These are phyloP conservation scores for Aspergillus sclerotialis DNA, from an alignment of 2,329 filamentous ascomycete species.

Conservation along the genomic window DNA sequence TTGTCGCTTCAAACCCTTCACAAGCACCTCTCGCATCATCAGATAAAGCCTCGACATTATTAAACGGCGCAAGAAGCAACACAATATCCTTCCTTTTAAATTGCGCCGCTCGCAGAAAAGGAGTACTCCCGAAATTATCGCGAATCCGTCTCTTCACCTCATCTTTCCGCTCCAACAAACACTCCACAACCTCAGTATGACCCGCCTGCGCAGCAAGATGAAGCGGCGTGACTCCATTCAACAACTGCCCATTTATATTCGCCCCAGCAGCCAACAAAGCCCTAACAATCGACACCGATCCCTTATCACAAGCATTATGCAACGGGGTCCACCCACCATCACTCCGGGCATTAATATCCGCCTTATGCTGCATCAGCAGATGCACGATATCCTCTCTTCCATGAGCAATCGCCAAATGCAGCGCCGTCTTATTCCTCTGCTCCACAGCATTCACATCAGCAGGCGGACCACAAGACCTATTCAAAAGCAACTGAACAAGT, in stretches of 20 bases:
- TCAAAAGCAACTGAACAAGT: constrained; percentile 44
- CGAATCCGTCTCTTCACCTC: constrained; percentile 25
- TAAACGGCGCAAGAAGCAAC: constrained; percentile 28
- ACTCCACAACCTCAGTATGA: constrained; percentile 29
- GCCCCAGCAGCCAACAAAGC: constrained; percentile 35
- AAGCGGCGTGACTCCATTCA: constrained; percentile 33
- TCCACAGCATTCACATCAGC: constrained; percentile 40
- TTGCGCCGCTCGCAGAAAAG: constrained; percentile 34
- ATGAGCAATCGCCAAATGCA: constrained; percentile 45
- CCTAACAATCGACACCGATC: constrained; percentile 38
- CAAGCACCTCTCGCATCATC: constrained; percentile 40
- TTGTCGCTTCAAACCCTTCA: constrained; percentile 44
- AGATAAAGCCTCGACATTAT: constrained; percentile 28
- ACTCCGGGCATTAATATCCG: constrained; percentile 41
- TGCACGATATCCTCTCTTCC: constrained; percentile 30
- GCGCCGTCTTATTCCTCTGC: constrained; percentile 36
- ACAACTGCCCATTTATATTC: constrained; percentile 30
- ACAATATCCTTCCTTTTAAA: constrained; percentile 33
- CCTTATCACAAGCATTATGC: constrained; percentile 48
- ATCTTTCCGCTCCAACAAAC: constrained; percentile 24
- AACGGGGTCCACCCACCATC: constrained; percentile 48
- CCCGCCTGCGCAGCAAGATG: constrained; percentile 36
- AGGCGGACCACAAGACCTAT: constrained; percentile 20
- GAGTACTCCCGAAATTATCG: constrained; percentile 35
- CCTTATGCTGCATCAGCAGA: constrained; percentile 38